Conservation (phyloP, 2,329 filamentous ascomycete species). For the Botryotinia globosa region DNA sequence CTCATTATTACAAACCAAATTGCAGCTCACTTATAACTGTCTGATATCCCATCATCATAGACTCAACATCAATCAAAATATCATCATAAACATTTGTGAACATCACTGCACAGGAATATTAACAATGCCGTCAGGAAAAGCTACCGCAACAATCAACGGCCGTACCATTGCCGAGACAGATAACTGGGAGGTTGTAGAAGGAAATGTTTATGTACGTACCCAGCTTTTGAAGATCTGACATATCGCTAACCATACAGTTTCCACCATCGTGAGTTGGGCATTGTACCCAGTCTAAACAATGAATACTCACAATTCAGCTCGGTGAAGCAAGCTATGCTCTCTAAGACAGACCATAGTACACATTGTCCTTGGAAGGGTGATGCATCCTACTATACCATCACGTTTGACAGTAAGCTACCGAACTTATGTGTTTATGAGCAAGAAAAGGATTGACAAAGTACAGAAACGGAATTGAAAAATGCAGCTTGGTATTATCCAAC, state of each 20-base stretch:
- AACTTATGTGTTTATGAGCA: background rate
- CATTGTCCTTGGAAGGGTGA: slow-evolving; percentile 48
- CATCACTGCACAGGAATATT: background rate
- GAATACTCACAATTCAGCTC: slow-evolving; percentile 31
- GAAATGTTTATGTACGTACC: slow-evolving; percentile 46
- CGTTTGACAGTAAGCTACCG: slow-evolving; percentile 39
- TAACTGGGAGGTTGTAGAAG: slow-evolving; percentile 47
- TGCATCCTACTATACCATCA: slow-evolving; percentile 48
- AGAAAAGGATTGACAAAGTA: background rate
- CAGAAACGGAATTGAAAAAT: slow-evolving; percentile 43
- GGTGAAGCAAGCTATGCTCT: slow-evolving; percentile 43
- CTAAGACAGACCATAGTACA: slow-evolving; percentile 42
- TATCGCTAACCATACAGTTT: slow-evolving; percentile 35
- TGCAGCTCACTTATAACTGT: background rate
- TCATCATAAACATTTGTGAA: background rate
- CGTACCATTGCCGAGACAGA: slow-evolving; percentile 46
- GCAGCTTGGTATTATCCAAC: slow-evolving; percentile 48
- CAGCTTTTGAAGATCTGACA: slow-evolving; percentile 20
- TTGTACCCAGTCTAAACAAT: background rate
- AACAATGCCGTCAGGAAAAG: slow-evolving; percentile 32
- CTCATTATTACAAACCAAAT: slow-evolving; percentile 16
- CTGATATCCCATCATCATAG: background rate
- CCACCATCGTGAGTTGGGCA: slow-evolving; percentile 37
- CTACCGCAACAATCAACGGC: slow-evolving; percentile 45
- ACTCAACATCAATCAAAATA: background rate